These are phyloP conservation scores for Aspergillus haitiensis DNA, from an alignment of 495 filamentous ascomycete species.

Conservation along the genomic window DNA sequence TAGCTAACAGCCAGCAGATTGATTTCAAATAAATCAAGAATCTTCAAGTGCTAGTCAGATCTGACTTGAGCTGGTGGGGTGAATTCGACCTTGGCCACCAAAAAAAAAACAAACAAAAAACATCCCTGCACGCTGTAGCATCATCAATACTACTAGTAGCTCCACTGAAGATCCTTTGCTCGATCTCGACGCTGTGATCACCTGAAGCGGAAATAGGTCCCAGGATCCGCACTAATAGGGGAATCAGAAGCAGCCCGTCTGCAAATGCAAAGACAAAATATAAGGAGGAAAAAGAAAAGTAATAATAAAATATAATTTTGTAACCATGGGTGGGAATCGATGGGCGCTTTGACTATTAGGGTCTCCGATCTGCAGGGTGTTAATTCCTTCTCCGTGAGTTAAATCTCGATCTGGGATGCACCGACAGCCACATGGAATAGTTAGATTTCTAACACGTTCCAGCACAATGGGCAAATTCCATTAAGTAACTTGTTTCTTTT, in stretches of 20 bases:
- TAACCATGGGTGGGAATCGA: neutral
- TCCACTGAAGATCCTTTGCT: slow-evolving; percentile 2
- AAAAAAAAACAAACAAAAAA: neutral
- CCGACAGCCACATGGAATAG: slow-evolving; percentile 1
- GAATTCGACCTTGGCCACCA: neutral
- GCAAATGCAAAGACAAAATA: too few relatives aligned
- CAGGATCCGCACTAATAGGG: neutral
- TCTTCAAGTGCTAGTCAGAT: too few relatives aligned
- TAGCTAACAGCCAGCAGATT: too few relatives aligned
- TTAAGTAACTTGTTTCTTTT: neutral
- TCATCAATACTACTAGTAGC: neutral
- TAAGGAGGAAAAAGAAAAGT: too few relatives aligned
- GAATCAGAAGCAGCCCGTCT: too few relatives aligned
- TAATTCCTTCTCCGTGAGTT: neutral
- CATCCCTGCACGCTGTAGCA: neutral
- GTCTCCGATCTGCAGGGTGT: slow-evolving; percentile 2
- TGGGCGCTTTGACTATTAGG: neutral
- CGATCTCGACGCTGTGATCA: neutral
- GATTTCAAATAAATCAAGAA: too few relatives aligned
- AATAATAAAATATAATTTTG: too few relatives aligned
- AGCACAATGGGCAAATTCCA: neutral
- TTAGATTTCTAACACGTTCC: neutral
- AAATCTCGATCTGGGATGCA: neutral
- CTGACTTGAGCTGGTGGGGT: neutral
- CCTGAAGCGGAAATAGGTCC: slow-evolving; percentile 1